Evolutionary conservation across 805 yeast species (phyloP).

Genomic region (Metschnikowia baotianmanensis): DNA sequence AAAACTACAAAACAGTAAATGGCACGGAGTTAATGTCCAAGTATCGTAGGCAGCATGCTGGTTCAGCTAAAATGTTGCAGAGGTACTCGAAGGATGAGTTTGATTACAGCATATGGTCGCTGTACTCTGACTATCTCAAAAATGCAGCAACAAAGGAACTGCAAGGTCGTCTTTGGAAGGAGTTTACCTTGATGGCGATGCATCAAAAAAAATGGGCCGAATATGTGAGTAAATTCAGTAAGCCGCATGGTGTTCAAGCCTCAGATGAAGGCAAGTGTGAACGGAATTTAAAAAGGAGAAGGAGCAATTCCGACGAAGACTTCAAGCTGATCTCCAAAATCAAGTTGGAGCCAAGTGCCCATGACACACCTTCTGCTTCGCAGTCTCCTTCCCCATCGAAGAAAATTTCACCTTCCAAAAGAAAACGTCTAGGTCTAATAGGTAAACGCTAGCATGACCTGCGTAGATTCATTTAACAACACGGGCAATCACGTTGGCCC

Average conservation of each 20-base stretch:
- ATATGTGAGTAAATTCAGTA: too few relatives aligned
- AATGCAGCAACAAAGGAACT: not conserved
- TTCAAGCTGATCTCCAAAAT: not conserved
- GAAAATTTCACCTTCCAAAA: constrained; percentile 5
- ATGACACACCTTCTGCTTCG: not conserved
- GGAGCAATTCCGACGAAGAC: constrained; percentile 3
- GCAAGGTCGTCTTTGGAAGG: constrained; percentile 2
- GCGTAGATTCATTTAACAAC: too few relatives aligned
- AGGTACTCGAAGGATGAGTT: constrained; percentile 2
- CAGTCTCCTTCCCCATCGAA: not conserved
- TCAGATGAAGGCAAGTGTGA: too few relatives aligned
- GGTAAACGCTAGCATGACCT: constrained; percentile 8
- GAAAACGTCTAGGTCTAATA: constrained; percentile 12
- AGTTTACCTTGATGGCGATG: constrained; percentile 2
- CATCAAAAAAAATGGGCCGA: constrained; percentile 1
- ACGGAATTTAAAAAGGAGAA: constrained; percentile 4
- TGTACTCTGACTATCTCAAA: constrained; percentile 3
- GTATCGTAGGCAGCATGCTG: constrained; percentile 22
- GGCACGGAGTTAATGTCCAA: constrained; percentile 34
- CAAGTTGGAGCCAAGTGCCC: constrained; percentile 1
- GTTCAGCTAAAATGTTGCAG: constrained; percentile 3
- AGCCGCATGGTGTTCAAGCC: too few relatives aligned
- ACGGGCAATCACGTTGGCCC: too few relatives aligned
- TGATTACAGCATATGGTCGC: not conserved
- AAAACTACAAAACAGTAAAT: constrained; percentile 34